Base-by-base conservation (phyloP, 225 moss, liverwort and hornwort species). In the Antitrichia curtipendula region DNA sequence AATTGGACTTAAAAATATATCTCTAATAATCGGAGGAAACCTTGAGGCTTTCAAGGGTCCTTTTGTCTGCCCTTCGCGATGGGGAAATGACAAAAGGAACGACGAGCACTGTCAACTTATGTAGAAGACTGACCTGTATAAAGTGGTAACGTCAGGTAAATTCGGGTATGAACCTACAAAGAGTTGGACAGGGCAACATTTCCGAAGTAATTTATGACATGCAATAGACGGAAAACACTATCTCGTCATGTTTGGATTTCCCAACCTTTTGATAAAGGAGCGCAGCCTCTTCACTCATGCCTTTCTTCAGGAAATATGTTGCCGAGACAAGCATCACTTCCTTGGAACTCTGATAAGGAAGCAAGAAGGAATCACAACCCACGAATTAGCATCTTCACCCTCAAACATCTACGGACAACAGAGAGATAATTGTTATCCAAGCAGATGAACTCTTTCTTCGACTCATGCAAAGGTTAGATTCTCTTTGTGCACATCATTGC, bases 241-340 rank as follows among this genome's bases (percentile, higher is more conserved):
- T 57, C 25, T 78, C 36, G 19, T 58, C 71, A 49, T 38, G 70
- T 79, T 89, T 65, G 49, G 43, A 89, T 49, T 86, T 60, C 31
- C 68, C 52, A 84, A 98, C 98, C 97, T 99, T 96, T 73, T 97
- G 97, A 87, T 94, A 96, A 36, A 99, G 92, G 50, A 99, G 91
- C 80, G 95, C 95, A 78, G 99, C 95, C 89, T 99, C 99, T 88
- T 96, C 96, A 86, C 78, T 84, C 92, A 96, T 96, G 79, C 88
- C 92, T 89, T 95, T 95, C 60, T 86, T 91, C 86, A 89, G 94
- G 38, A 96, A 95, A 88, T 97, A 96, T 73, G 91, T 75, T 86
- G 99, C 99, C 47, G 99, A 95, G 63, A 91, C 68, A 74, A 95
- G 92, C 99, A 97, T 99, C 87, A 91, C 91, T 84, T 95, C 96